phyloP scores from a whole-genome alignment of 305 asterid genomes.

The Solanum hybrid region DNA sequence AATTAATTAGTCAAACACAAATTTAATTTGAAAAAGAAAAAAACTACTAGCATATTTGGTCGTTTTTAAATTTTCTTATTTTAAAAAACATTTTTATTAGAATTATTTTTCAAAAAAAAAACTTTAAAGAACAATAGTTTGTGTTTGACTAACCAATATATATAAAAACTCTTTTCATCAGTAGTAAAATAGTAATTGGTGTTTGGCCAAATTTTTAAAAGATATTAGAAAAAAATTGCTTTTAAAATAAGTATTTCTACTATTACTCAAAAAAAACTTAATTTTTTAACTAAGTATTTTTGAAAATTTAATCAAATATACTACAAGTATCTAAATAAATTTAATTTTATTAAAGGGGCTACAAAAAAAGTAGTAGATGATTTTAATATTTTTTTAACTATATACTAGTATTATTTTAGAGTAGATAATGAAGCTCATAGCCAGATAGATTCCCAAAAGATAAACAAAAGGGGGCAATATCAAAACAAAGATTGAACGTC shows the following conservation, averaged over 20 bases:
- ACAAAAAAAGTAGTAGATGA: not conserved
- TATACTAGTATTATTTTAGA: not conserved
- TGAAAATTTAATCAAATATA: not conserved
- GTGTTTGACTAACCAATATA: not conserved
- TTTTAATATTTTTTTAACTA: not conserved
- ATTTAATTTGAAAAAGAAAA: not conserved
- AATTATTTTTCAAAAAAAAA: not conserved
- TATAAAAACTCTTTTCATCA: not conserved
- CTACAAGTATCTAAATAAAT: not conserved
- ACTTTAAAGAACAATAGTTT: not conserved
- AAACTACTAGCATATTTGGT: not conserved
- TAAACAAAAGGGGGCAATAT: conserved; percentile 40
- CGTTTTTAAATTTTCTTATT: not conserved
- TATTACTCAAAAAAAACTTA: not conserved
- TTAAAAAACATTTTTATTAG: not conserved
- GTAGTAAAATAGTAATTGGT: not conserved
- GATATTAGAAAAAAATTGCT: not conserved
- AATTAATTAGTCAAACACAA: not conserved
- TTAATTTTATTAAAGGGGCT: not conserved
- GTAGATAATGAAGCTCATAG: not conserved
- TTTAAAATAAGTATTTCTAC: not conserved
- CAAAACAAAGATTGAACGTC: conserved; percentile 19
- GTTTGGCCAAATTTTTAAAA: not conserved
- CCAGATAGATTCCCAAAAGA: not conserved
- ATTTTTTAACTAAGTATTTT: not conserved